These are phyloP conservation scores for Exobasidium cylindrosporum DNA, from an alignment of 1,284 basidiomycete species.

Conservation along the genomic window DNA sequence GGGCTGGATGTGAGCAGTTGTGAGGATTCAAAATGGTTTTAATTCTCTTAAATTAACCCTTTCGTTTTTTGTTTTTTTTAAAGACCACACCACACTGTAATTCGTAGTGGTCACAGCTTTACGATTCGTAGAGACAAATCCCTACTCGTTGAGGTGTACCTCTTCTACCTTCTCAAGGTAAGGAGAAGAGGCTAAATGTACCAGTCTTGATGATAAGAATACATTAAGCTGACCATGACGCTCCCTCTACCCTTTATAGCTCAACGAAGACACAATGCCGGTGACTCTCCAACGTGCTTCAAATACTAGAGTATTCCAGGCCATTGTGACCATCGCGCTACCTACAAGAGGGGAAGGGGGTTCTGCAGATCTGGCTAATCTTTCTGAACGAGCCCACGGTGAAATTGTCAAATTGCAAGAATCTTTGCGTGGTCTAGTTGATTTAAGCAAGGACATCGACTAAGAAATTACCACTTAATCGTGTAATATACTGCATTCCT, in stretches of 20 bases:
- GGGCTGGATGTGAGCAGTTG: neutral
- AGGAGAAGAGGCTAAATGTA: too few relatives aligned
- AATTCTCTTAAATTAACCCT: too few relatives aligned
- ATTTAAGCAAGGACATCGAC: neutral
- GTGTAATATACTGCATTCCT: too few relatives aligned
- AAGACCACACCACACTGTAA: neutral
- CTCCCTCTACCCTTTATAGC: neutral
- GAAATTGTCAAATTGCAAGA: neutral
- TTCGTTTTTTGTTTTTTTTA: neutral
- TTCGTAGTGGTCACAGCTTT: neutral
- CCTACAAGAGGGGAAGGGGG: neutral
- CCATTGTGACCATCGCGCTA: neutral
- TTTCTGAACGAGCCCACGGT: neutral
- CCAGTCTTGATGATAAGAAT: too few relatives aligned
- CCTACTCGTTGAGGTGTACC: neutral
- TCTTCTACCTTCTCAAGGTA: neutral
- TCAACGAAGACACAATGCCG: neutral
- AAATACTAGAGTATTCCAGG: neutral
- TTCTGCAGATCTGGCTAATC: neutral
- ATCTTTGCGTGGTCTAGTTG: neutral
- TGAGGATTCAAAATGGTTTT: too few relatives aligned
- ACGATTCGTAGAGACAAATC: neutral
- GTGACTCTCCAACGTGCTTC: neutral
- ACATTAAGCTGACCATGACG: too few relatives aligned
- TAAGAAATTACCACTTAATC: too few relatives aligned